phyloP scores from a whole-genome alignment of 208 protist species.

The Trypanosomatidae sp. region DNA sequence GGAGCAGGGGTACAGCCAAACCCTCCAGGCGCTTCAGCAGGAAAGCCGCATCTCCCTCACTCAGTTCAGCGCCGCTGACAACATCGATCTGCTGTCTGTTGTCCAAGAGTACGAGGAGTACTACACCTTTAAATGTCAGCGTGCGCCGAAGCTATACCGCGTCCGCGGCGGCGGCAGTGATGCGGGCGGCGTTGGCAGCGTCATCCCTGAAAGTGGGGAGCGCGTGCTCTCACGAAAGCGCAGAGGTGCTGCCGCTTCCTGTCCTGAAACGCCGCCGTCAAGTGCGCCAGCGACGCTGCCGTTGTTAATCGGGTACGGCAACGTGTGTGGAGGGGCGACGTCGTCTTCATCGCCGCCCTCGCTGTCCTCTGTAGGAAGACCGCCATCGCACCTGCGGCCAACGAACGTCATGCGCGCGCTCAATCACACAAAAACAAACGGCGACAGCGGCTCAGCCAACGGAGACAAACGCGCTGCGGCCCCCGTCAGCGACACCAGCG shows the following conservation, averaged over 20 bases:
- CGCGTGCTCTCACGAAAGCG: slow-evolving; percentile 36
- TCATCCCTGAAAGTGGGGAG: slow-evolving; percentile 37
- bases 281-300: slow-evolving; percentile 6
- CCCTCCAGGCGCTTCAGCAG: slow-evolving; percentile 77
- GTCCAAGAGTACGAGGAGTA: slow-evolving; percentile 89
- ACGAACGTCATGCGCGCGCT: slow-evolving; percentile 23
- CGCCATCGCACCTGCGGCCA: slow-evolving; percentile 13
- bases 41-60: slow-evolving; percentile 78
- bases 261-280: background rate
- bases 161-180: slow-evolving; percentile 30
- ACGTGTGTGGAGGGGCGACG: background rate
- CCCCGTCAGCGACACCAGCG: background rate
- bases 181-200: slow-evolving; percentile 16
- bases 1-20: slow-evolving; percentile 79
- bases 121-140: slow-evolving; percentile 84
- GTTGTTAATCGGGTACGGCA: slow-evolving; percentile 6
- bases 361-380: slow-evolving; percentile 6
- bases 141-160: slow-evolving; percentile 84
- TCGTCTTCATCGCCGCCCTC: background rate
- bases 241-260: background rate
- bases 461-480: background rate
- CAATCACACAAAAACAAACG: slow-evolving; percentile 6
- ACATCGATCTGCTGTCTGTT: slow-evolving; percentile 86
- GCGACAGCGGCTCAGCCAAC: background rate
- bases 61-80: slow-evolving; percentile 80